These are phyloP conservation scores for Lepiota brunneoincarnata DNA, from an alignment of 768 basidiomycete genomes.

Conservation along the genomic window DNA sequence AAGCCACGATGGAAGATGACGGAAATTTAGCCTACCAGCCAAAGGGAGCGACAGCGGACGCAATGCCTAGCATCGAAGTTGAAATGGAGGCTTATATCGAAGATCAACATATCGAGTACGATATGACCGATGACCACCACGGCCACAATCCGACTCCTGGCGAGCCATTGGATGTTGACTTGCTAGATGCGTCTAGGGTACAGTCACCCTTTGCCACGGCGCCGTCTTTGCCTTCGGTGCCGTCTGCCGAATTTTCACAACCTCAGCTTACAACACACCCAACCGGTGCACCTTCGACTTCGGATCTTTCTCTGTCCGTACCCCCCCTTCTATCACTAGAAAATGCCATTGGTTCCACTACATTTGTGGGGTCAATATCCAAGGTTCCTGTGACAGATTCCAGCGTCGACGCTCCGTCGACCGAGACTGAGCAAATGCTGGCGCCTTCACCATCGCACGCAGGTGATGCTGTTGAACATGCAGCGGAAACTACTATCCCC, in stretches of 20 bases:
- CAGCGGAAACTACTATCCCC: neutral
- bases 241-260: slow-evolving; percentile 1
- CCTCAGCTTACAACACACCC: neutral
- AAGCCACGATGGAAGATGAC: slow-evolving; percentile 17
- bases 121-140: slow-evolving; percentile 16
- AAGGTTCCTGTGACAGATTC: neutral
- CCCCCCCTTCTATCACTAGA: neutral
- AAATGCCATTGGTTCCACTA: neutral
- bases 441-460: neutral
- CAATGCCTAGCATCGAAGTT: slow-evolving; percentile 12
- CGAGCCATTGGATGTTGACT: slow-evolving; percentile 17
- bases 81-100: slow-evolving; percentile 19
- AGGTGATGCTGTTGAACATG: neutral
- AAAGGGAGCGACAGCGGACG: slow-evolving; percentile 1
- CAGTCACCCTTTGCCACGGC: slow-evolving; percentile 4
- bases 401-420: neutral
- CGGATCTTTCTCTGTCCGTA: neutral
- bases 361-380: neutral
- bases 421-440: neutral
- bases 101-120: slow-evolving; percentile 16
- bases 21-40: slow-evolving; percentile 4
- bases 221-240: slow-evolving; percentile 2
- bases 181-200: slow-evolving; percentile 11
- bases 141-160: slow-evolving; percentile 5
- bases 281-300: neutral